Percentiles rank a stretch among this genome's conserved stretches.
phyloP scores from a whole-genome alignment of 768 basidiomycete genomes.

The Infundibulicybe gibba region DNA sequence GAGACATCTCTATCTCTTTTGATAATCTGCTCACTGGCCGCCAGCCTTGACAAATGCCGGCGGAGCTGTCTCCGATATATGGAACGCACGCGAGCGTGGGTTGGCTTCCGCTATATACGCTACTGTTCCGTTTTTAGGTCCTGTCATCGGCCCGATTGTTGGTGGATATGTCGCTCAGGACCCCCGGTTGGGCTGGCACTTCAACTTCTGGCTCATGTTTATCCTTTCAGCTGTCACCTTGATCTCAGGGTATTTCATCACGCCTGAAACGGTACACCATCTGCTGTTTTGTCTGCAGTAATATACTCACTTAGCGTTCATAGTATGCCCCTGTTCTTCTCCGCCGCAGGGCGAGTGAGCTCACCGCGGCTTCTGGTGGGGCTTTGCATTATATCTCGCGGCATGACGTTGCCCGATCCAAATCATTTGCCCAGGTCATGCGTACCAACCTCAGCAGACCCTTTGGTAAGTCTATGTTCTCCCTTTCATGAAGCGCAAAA shows the following conservation, averaged over 20 bases:
- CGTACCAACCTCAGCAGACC: conserved; percentile 50
- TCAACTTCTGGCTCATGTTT: conserved; percentile 65
- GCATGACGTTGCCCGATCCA: conserved; percentile 42
- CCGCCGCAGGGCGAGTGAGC: conserved; percentile 42
- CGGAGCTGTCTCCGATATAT: conserved; percentile 56
- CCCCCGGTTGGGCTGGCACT: conserved; percentile 50
- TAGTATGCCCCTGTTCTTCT: conserved; percentile 63
- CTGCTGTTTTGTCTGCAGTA: background rate
- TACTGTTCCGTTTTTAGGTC: conserved; percentile 54
- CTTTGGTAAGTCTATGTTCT: conserved; percentile 35
- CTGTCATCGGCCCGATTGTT: conserved; percentile 65
- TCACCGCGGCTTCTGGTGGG: conserved; percentile 36
- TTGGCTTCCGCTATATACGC: conserved; percentile 58
- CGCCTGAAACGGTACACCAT: conserved; percentile 53
- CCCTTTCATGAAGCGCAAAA: background rate
- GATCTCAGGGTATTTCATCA: conserved; percentile 39
- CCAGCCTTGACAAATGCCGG: conserved; percentile 60
- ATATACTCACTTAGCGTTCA: background rate
- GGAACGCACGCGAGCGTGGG: conserved; percentile 55
- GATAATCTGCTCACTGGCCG: conserved; percentile 5
- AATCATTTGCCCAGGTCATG: conserved; percentile 38
- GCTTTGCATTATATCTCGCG: conserved; percentile 43
- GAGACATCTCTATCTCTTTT: conserved; percentile 12
- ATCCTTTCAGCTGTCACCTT: conserved; percentile 45
- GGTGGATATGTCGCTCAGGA: conserved; percentile 59